Evolutionary conservation across 2,329 filamentous ascomycete species (phyloP).

Genomic region (Sclerotinia subarctica): DNA sequence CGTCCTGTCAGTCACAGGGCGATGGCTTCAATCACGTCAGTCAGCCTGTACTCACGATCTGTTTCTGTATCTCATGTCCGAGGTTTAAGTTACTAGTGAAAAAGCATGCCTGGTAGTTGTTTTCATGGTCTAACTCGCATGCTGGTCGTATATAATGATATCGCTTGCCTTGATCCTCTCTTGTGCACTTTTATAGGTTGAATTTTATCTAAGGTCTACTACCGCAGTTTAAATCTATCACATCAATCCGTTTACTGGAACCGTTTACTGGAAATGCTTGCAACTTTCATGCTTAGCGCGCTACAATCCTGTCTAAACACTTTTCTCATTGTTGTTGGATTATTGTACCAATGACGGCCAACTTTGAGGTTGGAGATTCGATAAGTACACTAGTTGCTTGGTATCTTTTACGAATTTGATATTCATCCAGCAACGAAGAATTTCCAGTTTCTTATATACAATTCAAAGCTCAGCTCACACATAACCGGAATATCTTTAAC

Average conservation of each 20-base stretch:
- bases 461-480: neutral
- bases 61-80: neutral
- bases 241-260: neutral
- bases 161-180: too few species aligned
- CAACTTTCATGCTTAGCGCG: neutral
- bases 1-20: neutral
- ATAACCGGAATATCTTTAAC: neutral
- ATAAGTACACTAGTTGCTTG: neutral
- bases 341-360: too few species aligned
- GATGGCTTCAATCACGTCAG: neutral
- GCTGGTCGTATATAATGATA: neutral
- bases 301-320: neutral
- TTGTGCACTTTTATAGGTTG: neutral
- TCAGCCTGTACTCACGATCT: neutral
- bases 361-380: neutral
- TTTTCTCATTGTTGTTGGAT: neutral
- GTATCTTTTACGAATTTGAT: too few species aligned
- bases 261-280: neutral
- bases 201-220: neutral
- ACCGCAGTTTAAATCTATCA: neutral
- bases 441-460: too few species aligned
- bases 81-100: neutral
- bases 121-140: neutral
- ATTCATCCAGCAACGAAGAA: neutral
- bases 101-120: neutral